Conservation (phyloP, 192 early-diverging fungal species). For the Linnemannia exigua region DNA sequence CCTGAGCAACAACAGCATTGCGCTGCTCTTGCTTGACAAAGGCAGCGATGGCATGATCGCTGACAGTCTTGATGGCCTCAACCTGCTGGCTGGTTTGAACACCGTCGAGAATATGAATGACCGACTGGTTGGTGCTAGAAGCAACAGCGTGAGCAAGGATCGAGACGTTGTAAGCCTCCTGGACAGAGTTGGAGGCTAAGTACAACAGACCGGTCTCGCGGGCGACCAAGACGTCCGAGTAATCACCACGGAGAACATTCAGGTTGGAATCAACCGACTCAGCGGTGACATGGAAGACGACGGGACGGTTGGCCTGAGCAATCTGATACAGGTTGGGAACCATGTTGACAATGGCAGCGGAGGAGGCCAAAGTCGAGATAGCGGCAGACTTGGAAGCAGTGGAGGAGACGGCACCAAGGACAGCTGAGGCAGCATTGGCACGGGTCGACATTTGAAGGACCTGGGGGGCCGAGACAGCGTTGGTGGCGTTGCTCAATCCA, state of each 20-base stretch:
- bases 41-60: slow-evolving; percentile 61
- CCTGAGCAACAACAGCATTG: slow-evolving; percentile 20
- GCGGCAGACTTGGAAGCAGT: slow-evolving; percentile 20
- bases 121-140: slow-evolving; percentile 68
- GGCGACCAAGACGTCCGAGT: slow-evolving; percentile 81
- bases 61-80: slow-evolving; percentile 65
- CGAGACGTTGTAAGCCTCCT: slow-evolving; percentile 93
- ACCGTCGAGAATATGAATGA: slow-evolving; percentile 89
- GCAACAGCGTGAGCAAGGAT: slow-evolving; percentile 88
- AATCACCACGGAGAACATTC: slow-evolving; percentile 67
- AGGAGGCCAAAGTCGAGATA: slow-evolving; percentile 80
- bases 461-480: slow-evolving; percentile 68
- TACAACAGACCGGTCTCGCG: slow-evolving; percentile 84
- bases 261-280: slow-evolving; percentile 74
- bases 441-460: slow-evolving; percentile 85
- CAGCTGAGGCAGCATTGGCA: slow-evolving; percentile 80
- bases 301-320: slow-evolving; percentile 67
- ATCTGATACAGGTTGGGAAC: slow-evolving; percentile 86
- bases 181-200: slow-evolving; percentile 80
- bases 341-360: slow-evolving; percentile 84
- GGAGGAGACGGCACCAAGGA: slow-evolving; percentile 79
- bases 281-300: slow-evolving; percentile 89
- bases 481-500: slow-evolving; percentile 77
- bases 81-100: slow-evolving; percentile 68
- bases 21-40: slow-evolving; percentile 48